Conservation (phyloP, 441 rosid genomes). For the Caryocar brasiliense region DNA sequence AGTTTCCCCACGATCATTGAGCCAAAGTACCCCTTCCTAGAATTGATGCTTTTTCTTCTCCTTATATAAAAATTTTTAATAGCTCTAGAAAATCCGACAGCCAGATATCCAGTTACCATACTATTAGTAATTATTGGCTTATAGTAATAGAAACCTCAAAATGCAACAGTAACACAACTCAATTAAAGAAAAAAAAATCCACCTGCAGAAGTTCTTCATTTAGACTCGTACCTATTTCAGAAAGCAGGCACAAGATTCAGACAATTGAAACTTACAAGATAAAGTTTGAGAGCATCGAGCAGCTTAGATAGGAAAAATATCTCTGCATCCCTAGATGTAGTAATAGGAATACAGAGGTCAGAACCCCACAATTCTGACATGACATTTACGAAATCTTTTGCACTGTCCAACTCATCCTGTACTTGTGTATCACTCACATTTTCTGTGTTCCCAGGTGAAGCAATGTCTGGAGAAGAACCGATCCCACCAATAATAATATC, state of each 20-base stretch:
- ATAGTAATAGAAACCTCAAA: too few species aligned
- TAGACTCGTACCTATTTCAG: too few species aligned
- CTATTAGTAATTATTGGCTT: too few species aligned
- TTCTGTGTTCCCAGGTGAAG: constrained; percentile 24
- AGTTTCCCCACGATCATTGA: too few species aligned
- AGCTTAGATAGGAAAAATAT: constrained; percentile 58
- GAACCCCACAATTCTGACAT: constrained; percentile 66
- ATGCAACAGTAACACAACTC: not conserved
- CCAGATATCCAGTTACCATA: too few species aligned
- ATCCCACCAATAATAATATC: constrained; percentile 66
- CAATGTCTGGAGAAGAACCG: constrained; percentile 25
- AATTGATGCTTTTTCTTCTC: too few species aligned
- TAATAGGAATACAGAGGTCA: constrained; percentile 24
- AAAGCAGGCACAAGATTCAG: not conserved
- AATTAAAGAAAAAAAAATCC: not conserved
- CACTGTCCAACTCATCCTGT: constrained; percentile 29
- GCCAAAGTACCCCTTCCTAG: too few species aligned
- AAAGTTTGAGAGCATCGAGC: constrained; percentile 61
- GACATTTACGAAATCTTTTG: constrained; percentile 33
- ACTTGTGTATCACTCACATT: constrained; percentile 18
- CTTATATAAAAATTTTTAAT: too few species aligned
- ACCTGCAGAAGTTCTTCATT: not conserved
- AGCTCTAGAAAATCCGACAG: not conserved
- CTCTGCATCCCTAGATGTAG: constrained; percentile 48
- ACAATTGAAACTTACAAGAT: constrained; percentile 43